phyloP scores from a whole-genome alignment of 139 green algal genomes.

The Chlamydomonas eustigma region DNA sequence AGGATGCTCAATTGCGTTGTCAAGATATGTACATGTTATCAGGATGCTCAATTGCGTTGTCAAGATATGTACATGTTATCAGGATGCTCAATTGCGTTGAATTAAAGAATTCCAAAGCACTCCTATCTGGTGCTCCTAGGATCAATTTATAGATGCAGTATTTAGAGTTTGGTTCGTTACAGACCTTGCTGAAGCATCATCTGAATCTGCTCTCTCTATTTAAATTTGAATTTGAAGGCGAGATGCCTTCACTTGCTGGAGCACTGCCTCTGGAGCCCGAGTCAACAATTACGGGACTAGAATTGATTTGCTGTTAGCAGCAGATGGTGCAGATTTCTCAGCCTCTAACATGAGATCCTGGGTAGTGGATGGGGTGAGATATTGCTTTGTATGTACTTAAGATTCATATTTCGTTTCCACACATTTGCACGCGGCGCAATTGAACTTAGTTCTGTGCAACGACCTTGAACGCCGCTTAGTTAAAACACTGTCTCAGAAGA shows the following conservation, averaged over 20 bases:
- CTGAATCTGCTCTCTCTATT: slow-evolving; percentile 1
- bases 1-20: too few species aligned
- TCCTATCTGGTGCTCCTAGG: too few species aligned
- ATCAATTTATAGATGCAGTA: too few species aligned
- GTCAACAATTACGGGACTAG: slow-evolving; percentile 75
- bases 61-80: too few species aligned
- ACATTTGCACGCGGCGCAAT: not conserved
- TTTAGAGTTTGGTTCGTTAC: too few species aligned
- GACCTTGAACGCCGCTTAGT: not conserved
- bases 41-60: too few species aligned
- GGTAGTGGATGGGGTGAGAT: not conserved
- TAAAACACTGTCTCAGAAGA: too few species aligned
- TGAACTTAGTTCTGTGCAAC: not conserved
- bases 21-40: too few species aligned
- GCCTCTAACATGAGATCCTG: not conserved
- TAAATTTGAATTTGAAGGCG: slow-evolving; percentile 19
- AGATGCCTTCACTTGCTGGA: slow-evolving; percentile 79
- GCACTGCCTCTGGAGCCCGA: slow-evolving; percentile 48
- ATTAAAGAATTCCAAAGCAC: too few species aligned
- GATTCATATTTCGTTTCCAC: not conserved
- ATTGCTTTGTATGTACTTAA: not conserved
- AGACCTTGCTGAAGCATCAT: too few species aligned
- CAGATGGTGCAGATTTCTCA: not conserved
- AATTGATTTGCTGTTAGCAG: slow-evolving; percentile 55
- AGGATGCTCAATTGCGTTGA: too few species aligned